Base-by-base conservation (phyloP, 148 eudicot species). In the Fallopia convolvulus region DNA sequence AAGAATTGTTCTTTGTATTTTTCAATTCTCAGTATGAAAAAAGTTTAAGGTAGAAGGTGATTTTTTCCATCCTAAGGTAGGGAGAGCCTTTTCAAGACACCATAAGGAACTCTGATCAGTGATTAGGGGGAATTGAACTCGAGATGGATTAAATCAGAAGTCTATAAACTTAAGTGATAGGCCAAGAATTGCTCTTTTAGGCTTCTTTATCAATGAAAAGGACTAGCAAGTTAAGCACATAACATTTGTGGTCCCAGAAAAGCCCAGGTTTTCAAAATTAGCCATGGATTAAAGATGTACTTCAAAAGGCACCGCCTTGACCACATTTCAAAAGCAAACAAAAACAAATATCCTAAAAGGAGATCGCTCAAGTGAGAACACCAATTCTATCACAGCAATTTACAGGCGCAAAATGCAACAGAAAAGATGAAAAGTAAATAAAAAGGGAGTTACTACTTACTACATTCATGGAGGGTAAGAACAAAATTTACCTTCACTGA, bases 201-300 rank as follows among this genome's bases (percentile, higher is more conserved):
- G 36, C 72, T 68, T 68, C 72, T 68, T 39, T 68, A 68, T 68
- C 72, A 68, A 15, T 68, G 72, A 68, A 68, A 68, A 39, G 44
- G 72, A 68, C 72, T 68, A 68, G 72, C 72, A 68, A 68, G 14
- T 68, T 68, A 42, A 68, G n/a, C 70, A 17, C 5, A 68, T 18
- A 32, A 15, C 15, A 68, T 14, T 36, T 68, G 72, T 68, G 72
- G 72, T 68, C 72, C 70, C 72, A 68, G 5, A 61, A 12, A 68
- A 68, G 72, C 42, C 21, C 42, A 13, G 36, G 44, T 68, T 68
- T 68, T 68, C 72, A 68, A 68, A 68, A 68, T 6, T 68, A 33
- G 72, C 46, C 72, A 68, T 68, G 44, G n/a, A 68, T 36, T 68
- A 68, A 68, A 68, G 72, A 39, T 68, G 72, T 68, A 68, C 72